phyloP scores from a whole-genome alignment of 306 rosid genomes.

The Rosa lucieae region DNA sequence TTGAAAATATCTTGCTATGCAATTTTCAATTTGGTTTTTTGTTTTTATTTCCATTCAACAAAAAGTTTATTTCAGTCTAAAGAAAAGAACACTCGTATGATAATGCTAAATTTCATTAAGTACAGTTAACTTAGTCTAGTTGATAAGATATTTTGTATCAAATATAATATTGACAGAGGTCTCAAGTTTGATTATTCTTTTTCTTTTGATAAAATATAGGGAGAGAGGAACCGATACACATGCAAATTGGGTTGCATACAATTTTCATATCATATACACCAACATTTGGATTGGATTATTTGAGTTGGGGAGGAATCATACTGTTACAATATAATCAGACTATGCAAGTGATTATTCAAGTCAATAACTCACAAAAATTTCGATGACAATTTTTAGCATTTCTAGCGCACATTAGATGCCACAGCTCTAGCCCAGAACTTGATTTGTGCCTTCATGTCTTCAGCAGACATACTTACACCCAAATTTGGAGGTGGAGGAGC shows the following conservation, averaged over 20 bases:
- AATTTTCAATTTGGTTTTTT: neutral
- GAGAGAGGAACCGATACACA: too few relatives aligned
- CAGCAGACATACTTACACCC: slow-evolving; percentile 43
- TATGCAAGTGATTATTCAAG: slow-evolving; percentile 2
- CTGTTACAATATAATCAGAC: slow-evolving; percentile 2
- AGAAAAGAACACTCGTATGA: too few relatives aligned
- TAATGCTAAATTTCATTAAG: too few relatives aligned
- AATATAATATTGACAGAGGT: neutral
- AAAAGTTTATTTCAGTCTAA: too few relatives aligned
- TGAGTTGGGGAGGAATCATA: neutral
- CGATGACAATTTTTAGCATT: slow-evolving; percentile 33
- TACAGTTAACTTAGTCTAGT: too few relatives aligned
- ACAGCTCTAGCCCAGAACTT: slow-evolving; percentile 93
- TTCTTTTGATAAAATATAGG: too few relatives aligned
- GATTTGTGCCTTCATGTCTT: slow-evolving; percentile 73
- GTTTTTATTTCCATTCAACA: neutral
- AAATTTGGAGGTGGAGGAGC: slow-evolving; percentile 65
- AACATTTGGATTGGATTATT: neutral
- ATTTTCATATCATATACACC: neutral
- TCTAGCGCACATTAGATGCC: slow-evolving; percentile 66
- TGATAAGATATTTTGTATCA: neutral
- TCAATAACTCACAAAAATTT: neutral
- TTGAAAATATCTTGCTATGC: slow-evolving; percentile 15
- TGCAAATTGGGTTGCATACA: too few relatives aligned
- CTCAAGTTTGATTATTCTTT: too few relatives aligned